Evolutionary conservation across 495 filamentous ascomycete genomes (phyloP), one percentile per base, ranked within the genome.

Genomic region (Trichoderma virens): DNA sequence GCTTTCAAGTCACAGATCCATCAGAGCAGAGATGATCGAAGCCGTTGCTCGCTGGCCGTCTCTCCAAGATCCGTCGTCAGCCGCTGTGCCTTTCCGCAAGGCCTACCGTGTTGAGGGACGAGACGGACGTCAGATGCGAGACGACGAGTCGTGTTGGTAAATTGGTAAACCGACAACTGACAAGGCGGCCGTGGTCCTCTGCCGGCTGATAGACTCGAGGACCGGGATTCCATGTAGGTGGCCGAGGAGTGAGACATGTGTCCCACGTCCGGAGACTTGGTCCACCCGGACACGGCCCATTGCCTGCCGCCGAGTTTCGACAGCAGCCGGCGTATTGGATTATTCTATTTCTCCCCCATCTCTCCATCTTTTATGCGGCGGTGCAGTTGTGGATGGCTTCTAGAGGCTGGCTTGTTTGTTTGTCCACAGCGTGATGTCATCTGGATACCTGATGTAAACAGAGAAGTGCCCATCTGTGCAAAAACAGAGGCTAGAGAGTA

Each of bases 211-310:
- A n/a, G 23, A 30, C 3, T 14, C 9, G 51, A 30, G 3, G 51
- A 30, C n/a, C 51, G 51, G 51, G 51, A 20, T 56, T 56, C 51
- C 27, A 56, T 56, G 51, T 56, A 30, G 51, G 20, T 16, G 51
- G 51, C 51, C 51, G 51, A 56, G 25, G 51, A 7, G 8, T 56
- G 51, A 56, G 51, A 30, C 51, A 47, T 47, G 51, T 56, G 51
- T 56, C 23, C 51, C 25, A 56, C 51, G 25, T 27, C 51, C 27
- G 51, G 51, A 56, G 51, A 28, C 51, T 13, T 56, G 51, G 25
- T 27, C 51, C 51, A 27, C 51, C 51, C 51, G 23, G 23, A 27
- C 25, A 16, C 51, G 25, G 23, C 2, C 51, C 23, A n/a, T 27
- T 14, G 51, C 51, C 20, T 14, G 16, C 25, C 51, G 51, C 51